These are phyloP conservation scores for Limonium bicolor DNA, from an alignment of 148 eudicot species.

Conservation along the genomic window DNA sequence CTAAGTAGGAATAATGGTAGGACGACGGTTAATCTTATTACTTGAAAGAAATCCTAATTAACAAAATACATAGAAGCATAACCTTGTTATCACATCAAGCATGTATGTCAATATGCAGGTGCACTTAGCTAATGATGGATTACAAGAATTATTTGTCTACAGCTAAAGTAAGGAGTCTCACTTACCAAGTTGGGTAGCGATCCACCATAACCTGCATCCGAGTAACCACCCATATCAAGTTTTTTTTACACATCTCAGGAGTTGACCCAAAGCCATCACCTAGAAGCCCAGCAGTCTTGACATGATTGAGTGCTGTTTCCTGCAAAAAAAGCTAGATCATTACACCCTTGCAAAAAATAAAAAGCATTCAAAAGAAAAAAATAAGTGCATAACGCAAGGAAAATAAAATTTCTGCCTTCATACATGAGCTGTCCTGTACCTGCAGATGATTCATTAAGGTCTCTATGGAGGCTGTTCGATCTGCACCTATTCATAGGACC, in stretches of 20 bases:
- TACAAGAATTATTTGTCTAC: neutral
- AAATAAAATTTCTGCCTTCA: neutral
- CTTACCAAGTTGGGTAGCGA: constrained; percentile 94
- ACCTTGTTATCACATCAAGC: neutral
- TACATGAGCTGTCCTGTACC: constrained; percentile 28
- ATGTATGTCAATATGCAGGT: neutral
- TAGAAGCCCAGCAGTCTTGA: constrained; percentile 59
- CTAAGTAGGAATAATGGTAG: neutral
- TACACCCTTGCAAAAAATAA: neutral
- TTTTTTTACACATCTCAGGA: constrained; percentile 87
- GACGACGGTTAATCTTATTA: neutral
- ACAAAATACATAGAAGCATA: neutral
- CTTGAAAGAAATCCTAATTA: neutral
- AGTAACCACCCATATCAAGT: constrained; percentile 89
- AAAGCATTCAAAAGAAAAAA: neutral
- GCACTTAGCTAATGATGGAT: neutral
- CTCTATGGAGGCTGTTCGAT: constrained; percentile 90
- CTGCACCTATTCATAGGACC: constrained; percentile 98
- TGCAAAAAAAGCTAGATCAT: constrained; percentile 14
- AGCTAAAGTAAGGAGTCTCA: neutral
- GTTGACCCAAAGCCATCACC: constrained; percentile 97
- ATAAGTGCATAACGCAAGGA: neutral
- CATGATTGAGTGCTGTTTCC: constrained; percentile 98
- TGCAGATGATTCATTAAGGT: constrained; percentile 98
- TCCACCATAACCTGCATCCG: constrained; percentile 86